A percentile compares a stretch with the other conserved stretches of the same genome.
phyloP scores from a whole-genome alignment of 2,329 filamentous ascomycete species.

The Ascochyta rabiei region DNA sequence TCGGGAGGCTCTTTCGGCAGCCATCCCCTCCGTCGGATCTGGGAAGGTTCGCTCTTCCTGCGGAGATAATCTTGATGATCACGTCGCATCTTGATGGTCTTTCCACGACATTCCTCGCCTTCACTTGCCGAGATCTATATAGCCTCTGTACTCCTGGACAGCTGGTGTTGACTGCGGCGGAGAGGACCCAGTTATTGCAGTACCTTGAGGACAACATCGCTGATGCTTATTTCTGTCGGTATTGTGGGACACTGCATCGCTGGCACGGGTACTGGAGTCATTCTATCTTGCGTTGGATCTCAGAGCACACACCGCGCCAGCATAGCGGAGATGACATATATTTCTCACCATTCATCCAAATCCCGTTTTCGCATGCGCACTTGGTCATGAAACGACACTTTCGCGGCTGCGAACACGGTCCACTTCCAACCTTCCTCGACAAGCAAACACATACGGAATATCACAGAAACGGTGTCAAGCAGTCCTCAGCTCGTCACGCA shows the following conservation, averaged over 20 bases:
- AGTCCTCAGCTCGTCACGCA: constrained; percentile 16
- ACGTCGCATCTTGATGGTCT: constrained; percentile 19
- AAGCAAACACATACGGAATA: neutral
- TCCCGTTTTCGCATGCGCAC: constrained; percentile 24
- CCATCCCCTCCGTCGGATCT: constrained; percentile 6
- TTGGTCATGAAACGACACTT: constrained; percentile 32
- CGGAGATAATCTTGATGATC: constrained; percentile 26
- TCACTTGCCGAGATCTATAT: constrained; percentile 24
- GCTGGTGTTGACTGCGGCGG: constrained; percentile 7
- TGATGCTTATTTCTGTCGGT: constrained; percentile 24
- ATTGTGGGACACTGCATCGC: constrained; percentile 26
- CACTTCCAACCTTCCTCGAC: constrained; percentile 17
- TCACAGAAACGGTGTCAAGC: constrained; percentile 3
- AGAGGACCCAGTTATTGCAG: constrained; percentile 23
- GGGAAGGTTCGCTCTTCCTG: constrained; percentile 20
- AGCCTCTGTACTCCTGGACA: constrained; percentile 19
- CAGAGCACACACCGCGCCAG: constrained; percentile 12
- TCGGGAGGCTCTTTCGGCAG: constrained; percentile 13
- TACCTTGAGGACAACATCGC: constrained; percentile 24
- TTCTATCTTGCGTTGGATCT: constrained; percentile 5
- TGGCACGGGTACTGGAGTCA: constrained; percentile 26
- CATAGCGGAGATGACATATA: constrained; percentile 2
- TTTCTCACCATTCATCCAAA: constrained; percentile 9
- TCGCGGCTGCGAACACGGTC: constrained; percentile 23
- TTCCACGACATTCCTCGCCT: constrained; percentile 22